Evolutionary conservation across 1,284 basidiomycete species (phyloP).

Genomic region (Trametes sp.): DNA sequence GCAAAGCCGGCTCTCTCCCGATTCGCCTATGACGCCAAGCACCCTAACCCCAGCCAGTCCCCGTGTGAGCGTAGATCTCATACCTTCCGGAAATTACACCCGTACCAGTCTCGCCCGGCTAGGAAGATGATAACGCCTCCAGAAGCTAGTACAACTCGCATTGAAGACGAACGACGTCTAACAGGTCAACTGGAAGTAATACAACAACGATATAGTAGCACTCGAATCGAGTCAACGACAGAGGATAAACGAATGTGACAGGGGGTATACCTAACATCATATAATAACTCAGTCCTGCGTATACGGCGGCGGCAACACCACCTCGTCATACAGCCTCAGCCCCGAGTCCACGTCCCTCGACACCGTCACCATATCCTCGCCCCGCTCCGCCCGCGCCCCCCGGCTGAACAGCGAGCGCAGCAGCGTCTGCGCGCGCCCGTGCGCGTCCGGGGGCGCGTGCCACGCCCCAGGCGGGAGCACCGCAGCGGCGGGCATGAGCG

Average conservation of each 20-base stretch:
- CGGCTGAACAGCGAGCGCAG: conserved; percentile 17
- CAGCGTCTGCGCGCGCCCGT: conserved; percentile 20
- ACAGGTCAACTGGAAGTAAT: no score
- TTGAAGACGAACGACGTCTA: no score
- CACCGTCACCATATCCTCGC: neutral
- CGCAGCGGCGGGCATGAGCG: neutral
- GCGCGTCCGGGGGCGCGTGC: conserved; percentile 21
- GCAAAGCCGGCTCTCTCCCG: no score
- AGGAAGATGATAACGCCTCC: no score
- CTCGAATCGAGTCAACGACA: neutral
- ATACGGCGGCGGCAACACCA: conserved; percentile 27
- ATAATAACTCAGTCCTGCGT: conserved; percentile 6
- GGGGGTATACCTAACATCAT: neutral
- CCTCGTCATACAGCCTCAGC: conserved; percentile 23
- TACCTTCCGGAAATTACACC: no score
- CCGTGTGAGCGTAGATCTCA: no score
- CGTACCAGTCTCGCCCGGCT: no score
- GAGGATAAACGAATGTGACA: neutral
- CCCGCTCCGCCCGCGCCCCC: neutral
- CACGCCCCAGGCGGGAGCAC: conserved; percentile 23
- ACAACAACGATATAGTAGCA: neutral
- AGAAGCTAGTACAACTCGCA: no score
- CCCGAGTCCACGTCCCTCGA: conserved; percentile 24
- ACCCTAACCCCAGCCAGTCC: neutral
- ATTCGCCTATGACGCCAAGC: neutral